Percentiles rank a stretch among this genome's conserved stretches.
Conservation (phyloP, 208 protist species). For the Acanthamoeba royreba region DNA sequence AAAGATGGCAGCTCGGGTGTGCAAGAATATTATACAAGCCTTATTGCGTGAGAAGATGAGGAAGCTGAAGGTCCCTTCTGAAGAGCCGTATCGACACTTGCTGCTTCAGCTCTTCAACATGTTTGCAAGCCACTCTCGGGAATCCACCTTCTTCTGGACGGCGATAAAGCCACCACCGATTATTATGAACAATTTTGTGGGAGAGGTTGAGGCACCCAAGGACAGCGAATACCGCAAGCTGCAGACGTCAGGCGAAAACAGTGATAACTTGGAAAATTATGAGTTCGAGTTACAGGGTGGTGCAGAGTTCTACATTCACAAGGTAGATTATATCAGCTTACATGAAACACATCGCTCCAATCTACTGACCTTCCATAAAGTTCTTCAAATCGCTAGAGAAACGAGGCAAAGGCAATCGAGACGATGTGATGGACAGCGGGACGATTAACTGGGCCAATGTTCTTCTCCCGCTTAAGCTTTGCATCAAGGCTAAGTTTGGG, state of each 20-base stretch:
- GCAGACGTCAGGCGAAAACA: neutral
- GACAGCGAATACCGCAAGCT: neutral
- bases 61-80: constrained; percentile 24
- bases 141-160: neutral
- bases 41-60: constrained; percentile 52
- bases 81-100: constrained; percentile 46
- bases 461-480: neutral
- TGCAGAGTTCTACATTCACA: constrained; percentile 6
- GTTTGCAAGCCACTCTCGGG: neutral
- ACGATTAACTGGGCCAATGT: neutral
- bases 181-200: neutral
- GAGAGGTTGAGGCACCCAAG: neutral
- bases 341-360: no score
- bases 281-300: neutral
- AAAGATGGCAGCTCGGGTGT: constrained; percentile 16
- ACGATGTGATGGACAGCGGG: neutral
- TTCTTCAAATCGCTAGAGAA: neutral
- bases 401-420: neutral
- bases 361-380: no score
- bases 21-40: constrained; percentile 26
- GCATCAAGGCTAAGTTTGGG: constrained; percentile 19
- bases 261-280: neutral
- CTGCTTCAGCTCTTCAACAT: constrained; percentile 42
- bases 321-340: no score
- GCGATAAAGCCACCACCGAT: neutral